Evolutionary conservation across 257 asterid species (phyloP).

Genomic region (Solanum peruvianum): DNA sequence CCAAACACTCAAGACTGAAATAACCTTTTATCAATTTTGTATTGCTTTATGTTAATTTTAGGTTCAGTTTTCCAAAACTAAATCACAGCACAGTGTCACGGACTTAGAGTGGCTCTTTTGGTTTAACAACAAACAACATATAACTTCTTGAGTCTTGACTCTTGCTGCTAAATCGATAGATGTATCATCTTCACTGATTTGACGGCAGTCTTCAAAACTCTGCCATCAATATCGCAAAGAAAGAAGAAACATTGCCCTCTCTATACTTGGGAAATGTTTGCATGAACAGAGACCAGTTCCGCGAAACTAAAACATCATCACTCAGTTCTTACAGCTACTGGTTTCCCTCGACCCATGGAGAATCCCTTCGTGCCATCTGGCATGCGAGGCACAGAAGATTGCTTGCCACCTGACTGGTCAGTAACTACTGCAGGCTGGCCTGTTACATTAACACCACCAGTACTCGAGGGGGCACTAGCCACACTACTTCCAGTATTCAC

Average conservation of each 20-base stretch:
- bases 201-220: background rate
- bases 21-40: background rate
- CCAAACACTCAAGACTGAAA: background rate
- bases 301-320: slow-evolving; percentile 3
- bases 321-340: slow-evolving; percentile 30
- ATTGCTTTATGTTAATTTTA: background rate
- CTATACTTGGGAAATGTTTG: background rate
- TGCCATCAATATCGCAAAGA: background rate
- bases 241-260: background rate
- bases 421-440: slow-evolving; percentile 1
- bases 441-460: background rate
- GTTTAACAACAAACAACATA: background rate
- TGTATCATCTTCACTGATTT: background rate
- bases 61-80: background rate
- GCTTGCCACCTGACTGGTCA: slow-evolving; percentile 34
- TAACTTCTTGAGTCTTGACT: background rate
- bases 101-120: background rate
- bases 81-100: background rate
- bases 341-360: slow-evolving; percentile 90
- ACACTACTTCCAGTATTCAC: background rate
- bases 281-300: background rate
- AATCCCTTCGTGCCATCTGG: slow-evolving; percentile 94
- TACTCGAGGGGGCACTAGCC: background rate
- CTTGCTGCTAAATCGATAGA: background rate
- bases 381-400: slow-evolving; percentile 75